phyloP scores from a whole-genome alignment of 2,329 filamentous ascomycete genomes.

The Scortechinia acanthostroma region DNA sequence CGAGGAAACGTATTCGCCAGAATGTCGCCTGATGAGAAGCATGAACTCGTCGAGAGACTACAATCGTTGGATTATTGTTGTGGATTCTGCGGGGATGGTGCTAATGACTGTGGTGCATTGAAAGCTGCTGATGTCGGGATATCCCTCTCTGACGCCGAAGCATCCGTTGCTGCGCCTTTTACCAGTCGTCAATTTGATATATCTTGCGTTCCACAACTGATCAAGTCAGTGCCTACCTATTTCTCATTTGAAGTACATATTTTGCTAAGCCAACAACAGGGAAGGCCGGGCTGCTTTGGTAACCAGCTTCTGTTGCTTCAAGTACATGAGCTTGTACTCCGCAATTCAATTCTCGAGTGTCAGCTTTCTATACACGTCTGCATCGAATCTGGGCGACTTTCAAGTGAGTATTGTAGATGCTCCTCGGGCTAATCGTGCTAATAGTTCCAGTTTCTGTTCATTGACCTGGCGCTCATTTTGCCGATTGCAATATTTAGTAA shows the following conservation, averaged over 20 bases:
- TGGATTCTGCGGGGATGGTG: slow-evolving; percentile 94
- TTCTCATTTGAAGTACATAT: background rate
- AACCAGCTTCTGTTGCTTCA: slow-evolving; percentile 99
- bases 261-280: slow-evolving; percentile 28
- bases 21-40: slow-evolving; percentile 98
- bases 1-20: slow-evolving; percentile 88
- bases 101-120: slow-evolving; percentile 92
- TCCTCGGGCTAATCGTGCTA: too few species aligned
- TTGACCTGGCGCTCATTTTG: slow-evolving; percentile 84
- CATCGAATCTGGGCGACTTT: slow-evolving; percentile 91
- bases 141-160: slow-evolving; percentile 92
- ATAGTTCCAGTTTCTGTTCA: slow-evolving; percentile 69
- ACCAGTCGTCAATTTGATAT: slow-evolving; percentile 95
- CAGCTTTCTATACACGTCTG: slow-evolving; percentile 89
- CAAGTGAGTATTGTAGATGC: slow-evolving; percentile 45
- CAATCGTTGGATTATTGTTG: slow-evolving; percentile 93
- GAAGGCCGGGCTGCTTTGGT: slow-evolving; percentile 91
- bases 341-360: slow-evolving; percentile 98
- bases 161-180: slow-evolving; percentile 95
- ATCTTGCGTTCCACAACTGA: slow-evolving; percentile 86
- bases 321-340: slow-evolving; percentile 98
- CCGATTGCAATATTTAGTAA: slow-evolving; percentile 91
- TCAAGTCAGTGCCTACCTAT: slow-evolving; percentile 44
- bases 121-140: slow-evolving; percentile 98
- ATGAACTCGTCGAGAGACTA: slow-evolving; percentile 92